Conservation (phyloP, 768 basidiomycete genomes). For the Lyophyllum decastes region DNA sequence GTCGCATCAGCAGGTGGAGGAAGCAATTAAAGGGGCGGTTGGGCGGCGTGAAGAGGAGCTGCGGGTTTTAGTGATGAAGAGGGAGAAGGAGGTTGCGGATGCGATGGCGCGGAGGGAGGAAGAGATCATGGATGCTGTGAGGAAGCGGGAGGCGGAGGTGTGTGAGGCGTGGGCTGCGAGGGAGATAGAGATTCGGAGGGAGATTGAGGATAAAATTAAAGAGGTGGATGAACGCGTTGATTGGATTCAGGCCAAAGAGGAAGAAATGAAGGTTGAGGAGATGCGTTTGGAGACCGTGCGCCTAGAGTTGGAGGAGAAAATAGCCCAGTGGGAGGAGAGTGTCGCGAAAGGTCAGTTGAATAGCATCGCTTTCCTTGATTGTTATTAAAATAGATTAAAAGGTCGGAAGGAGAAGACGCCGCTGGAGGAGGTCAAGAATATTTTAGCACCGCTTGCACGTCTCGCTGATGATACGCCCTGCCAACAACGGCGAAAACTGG, state of each 20-base stretch:
- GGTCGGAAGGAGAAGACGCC: conserved; percentile 58
- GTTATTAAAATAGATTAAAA: conserved; percentile 6
- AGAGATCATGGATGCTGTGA: conserved; percentile 70
- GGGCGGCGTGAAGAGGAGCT: conserved; percentile 69
- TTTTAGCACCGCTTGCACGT: conserved; percentile 51
- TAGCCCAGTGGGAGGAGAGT: conserved; percentile 42
- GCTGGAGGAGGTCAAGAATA: conserved; percentile 76
- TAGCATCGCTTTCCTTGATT: not conserved
- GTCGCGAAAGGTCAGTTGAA: conserved; percentile 23
- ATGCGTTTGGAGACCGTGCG: conserved; percentile 45
- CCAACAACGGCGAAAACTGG: conserved; percentile 24
- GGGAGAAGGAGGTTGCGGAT: conserved; percentile 69
- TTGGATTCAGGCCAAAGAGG: conserved; percentile 52
- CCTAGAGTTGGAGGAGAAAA: conserved; percentile 51
- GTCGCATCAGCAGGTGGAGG: conserved; percentile 41
- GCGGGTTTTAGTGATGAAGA: conserved; percentile 59
- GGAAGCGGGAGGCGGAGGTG: conserved; percentile 63
- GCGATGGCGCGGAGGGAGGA: conserved; percentile 69
- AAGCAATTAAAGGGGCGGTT: conserved; percentile 58
- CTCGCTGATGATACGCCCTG: conserved; percentile 24
- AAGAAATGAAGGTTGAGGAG: conserved; percentile 55
- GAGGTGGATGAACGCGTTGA: conserved; percentile 53
- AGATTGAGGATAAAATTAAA: conserved; percentile 46
- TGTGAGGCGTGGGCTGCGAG: conserved; percentile 56
- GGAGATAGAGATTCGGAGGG: conserved; percentile 52